phyloP scores from a whole-genome alignment of 257 asterid genomes.

The Avicennia marina region DNA sequence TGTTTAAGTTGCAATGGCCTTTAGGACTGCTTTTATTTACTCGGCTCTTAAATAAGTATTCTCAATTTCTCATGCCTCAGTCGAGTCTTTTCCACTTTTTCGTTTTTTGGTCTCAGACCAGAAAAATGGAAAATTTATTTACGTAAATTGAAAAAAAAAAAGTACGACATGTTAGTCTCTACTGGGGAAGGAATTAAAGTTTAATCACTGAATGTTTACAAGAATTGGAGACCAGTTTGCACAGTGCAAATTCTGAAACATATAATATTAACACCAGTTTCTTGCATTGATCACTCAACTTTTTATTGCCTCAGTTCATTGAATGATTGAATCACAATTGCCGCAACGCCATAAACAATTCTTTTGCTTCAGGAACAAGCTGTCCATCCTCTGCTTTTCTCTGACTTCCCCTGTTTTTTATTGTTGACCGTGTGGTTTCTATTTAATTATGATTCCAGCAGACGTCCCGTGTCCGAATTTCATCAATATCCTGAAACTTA shows the following conservation, averaged over 20 bases:
- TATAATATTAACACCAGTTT: not conserved
- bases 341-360: constrained; percentile 22
- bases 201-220: too few species aligned
- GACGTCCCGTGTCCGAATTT: not conserved
- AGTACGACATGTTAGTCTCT: too few species aligned
- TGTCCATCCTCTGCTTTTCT: not conserved
- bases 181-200: too few species aligned
- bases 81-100: too few species aligned
- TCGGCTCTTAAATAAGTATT: too few species aligned
- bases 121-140: too few species aligned
- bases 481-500: not conserved
- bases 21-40: too few species aligned
- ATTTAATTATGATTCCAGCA: not conserved
- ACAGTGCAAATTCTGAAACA: not conserved
- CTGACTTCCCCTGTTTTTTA: constrained; percentile 2
- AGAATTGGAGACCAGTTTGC: not conserved
- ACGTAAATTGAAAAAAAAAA: too few species aligned
- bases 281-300: constrained; percentile 3
- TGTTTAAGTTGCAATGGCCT: too few species aligned
- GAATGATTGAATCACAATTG: constrained; percentile 18
- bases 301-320: not conserved
- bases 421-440: constrained; percentile 25
- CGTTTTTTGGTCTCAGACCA: too few species aligned
- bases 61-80: too few species aligned
- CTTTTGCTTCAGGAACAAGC: constrained; percentile 20